Evolutionary conservation across 768 basidiomycete genomes (phyloP), one percentile per base, ranked within the genome.

Genomic region (Boletus sp.): DNA sequence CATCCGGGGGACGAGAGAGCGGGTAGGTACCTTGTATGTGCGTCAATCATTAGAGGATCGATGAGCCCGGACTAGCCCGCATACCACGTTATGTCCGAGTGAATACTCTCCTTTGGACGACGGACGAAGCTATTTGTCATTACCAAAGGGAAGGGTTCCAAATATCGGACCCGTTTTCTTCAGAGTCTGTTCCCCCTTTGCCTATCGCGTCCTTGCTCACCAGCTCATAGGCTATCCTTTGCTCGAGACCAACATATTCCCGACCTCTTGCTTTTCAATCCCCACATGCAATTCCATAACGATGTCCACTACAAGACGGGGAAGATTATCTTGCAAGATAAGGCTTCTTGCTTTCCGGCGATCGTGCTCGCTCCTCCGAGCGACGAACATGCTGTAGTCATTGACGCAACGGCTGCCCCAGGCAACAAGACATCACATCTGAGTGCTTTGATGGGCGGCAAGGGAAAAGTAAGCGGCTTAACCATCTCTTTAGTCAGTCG

Each of bases 381-480:
- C 18, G 77, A 83, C 20, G 58, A 67, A 1, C 70, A 78, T 41
- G 72, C 75, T 52, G 77, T 81, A 47, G 90, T 94, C 32, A 89
- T 98, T 40, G 96, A 98, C 71, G 94, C 93, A 12, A 98, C 94
- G 11, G 90, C 94, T 40, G 97, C 97, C 1, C 97, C 97, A 0
- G 97, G 97, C 1, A 99, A 99, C 75, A 99, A 99, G 75, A 98
- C 97, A 2, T 90, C 94, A 8, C 93, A 96, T 72, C 73, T 98
- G 24, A 90, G 91, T 62, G 92, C 94, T 24, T 75, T 98, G 44
- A 92, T 98, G 90, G 69, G 77, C 17, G 88, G 87, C 62, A 81
- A 82, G 69, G 92, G 94, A 65, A 90, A 86, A 74, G 95, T 93
- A 53, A 53, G 1, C 14, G 1, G 7, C 24, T n/a, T 30, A 7